Base-by-base conservation (phyloP, 139 green algal species). In the Chlamydomonas applanata region DNA sequence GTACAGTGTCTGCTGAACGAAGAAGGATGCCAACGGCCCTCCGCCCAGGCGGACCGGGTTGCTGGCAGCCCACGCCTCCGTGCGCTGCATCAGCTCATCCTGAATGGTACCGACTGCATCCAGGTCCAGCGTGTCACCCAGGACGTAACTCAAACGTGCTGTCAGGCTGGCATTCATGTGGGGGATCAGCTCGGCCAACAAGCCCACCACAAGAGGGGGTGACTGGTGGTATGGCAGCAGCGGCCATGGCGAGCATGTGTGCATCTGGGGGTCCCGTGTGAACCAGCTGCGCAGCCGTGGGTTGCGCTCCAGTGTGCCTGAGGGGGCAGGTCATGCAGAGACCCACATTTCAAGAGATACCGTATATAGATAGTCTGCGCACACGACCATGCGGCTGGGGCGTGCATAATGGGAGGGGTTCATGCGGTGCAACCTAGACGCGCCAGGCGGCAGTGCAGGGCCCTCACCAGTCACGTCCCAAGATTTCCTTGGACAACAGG, bases 1-100 rank as follows among this genome's bases (percentile, higher is more conserved):
- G 59, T 66, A 35, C n/a, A 66, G n/a, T 4, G 25, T 66, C 27
- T n/a, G 25, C 20, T 66, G 25, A 17, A 35, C 29, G 59, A 66
- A 66, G 59, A 35, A 66, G n/a, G 59, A 66, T 40, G 59, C 29
- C n/a, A 66, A 25, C 20, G 59, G 59, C 4, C 59, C 59, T 20
- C n/a, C 25, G 4, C 59, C 59, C 25, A 66, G 59, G 20, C 29
- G 20, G 20, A 66, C 59, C 3, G 59, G 59, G 59, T 36, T n/a
- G 20, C 20, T 35, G 20, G 29, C 29, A 25, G 29, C 27, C 59
- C 59, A 66, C 4, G 59, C 24, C 4, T 27, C 25, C n/a, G 24
- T 35, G 4, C 25, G 24, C n/a, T 66, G 11, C 20, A 66, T 35
- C 59, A 66, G 59, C 59, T 40, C 59, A 25, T 66, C 29, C 4